These are phyloP conservation scores for Pilaira anomala DNA, from an alignment of 192 early-diverging fungal genomes.

Conservation along the genomic window DNA sequence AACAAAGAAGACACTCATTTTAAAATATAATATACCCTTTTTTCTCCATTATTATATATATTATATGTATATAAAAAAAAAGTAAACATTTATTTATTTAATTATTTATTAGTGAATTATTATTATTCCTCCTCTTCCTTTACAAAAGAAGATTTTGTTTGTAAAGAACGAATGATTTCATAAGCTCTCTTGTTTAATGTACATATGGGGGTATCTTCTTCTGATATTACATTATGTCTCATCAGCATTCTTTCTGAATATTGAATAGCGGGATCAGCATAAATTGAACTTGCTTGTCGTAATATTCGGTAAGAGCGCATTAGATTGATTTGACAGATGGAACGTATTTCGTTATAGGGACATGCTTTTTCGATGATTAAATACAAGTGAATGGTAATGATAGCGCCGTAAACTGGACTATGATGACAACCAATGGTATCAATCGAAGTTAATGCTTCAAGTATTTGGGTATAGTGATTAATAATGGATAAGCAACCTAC, in stretches of 20 bases:
- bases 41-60: too few relatives aligned
- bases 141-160: background rate
- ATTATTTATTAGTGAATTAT: background rate
- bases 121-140: background rate
- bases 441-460: constrained; percentile 17
- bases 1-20: background rate
- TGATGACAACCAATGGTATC: constrained; percentile 21
- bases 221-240: background rate
- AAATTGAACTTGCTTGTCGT: background rate
- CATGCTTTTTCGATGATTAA: constrained; percentile 1
- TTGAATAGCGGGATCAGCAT: background rate
- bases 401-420: constrained; percentile 4
- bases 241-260: constrained; percentile 13
- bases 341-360: constrained; percentile 3
- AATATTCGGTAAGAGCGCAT: constrained; percentile 5
- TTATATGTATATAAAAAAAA: too few relatives aligned
- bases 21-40: too few relatives aligned
- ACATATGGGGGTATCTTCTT: constrained; percentile 4
- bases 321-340: constrained; percentile 24
- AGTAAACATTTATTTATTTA: too few relatives aligned
- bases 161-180: background rate
- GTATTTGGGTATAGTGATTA: constrained; percentile 13
- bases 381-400: constrained; percentile 9
- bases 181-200: constrained; percentile 1
- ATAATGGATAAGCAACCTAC: constrained; percentile 5